Base-by-base conservation (phyloP, 345 rosid genomes). In the Viola odorata region DNA sequence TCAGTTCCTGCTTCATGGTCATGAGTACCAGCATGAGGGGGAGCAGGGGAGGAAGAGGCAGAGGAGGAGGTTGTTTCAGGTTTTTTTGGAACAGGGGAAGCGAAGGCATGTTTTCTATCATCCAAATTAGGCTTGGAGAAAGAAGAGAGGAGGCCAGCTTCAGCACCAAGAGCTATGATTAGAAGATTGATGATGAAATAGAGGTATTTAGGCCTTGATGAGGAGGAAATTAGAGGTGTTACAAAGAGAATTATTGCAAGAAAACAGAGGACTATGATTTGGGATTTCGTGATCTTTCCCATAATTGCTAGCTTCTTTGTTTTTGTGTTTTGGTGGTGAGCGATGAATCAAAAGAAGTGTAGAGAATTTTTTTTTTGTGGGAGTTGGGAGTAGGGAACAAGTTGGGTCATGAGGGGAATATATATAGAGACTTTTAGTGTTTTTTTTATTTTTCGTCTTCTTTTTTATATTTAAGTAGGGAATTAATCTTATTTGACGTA, bases 141-240 rank as follows among this genome's bases (percentile, higher is more conserved):
- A 55, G 62, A 51, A 5, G 83, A 78, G 63, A 84, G 75, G 58
- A 85, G 78, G 45, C 91, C 91, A 1, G 89, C 86, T 57, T 86
- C 85, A 4, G 80, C 91, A 5, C 91, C 85, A 38, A 86, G 81
- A 44, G 77, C 74, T 56, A 86, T 58, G 59, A 86, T 82, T 56
- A 86, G 82, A 60, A 84, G 67, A 72, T 86, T 86, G 61, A 76
- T 42, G 67, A 86, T 44, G 53, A 86, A 69, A 73, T 86, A 86
- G 45, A 86, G 71, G 62, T 80, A 84, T 9, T 78, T 74, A 3
- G 83, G 75, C 65, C 94, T 77, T 15, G 58, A 41, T 41, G 84
- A 73, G 52, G 87, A 60, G 51, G 94, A 74, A 23, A 82, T 51
- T 48, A 80, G 67, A 9, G 87, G 87, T 4, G 85, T 68, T 55